These are phyloP conservation scores for Micromonas pusilla DNA, from an alignment of 139 green algal genomes.

Conservation along the genomic window DNA sequence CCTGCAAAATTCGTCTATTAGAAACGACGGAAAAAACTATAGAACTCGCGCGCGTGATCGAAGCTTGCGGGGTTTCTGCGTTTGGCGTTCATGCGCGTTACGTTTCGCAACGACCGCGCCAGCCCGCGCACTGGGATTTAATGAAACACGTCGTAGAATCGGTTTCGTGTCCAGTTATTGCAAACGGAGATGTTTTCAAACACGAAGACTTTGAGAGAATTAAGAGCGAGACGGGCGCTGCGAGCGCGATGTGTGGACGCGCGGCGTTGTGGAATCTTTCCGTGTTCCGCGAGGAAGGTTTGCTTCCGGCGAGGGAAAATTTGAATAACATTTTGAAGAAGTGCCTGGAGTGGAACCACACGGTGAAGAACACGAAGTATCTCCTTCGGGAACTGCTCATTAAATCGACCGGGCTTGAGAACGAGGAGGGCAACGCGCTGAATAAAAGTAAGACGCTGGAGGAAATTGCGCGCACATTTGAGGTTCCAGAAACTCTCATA, in stretches of 20 bases:
- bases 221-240: constrained; percentile 25
- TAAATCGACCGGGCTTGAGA: background rate
- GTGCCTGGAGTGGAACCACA: constrained; percentile 8
- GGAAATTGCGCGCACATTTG: background rate
- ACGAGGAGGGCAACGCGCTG: background rate
- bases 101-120: constrained; percentile 13
- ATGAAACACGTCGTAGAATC: constrained; percentile 10
- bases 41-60: constrained; percentile 31
- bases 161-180: constrained; percentile 32
- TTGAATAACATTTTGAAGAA: constrained; percentile 24
- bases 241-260: constrained; percentile 28
- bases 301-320: constrained; percentile 5
- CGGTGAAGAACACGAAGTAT: background rate
- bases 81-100: constrained; percentile 35
- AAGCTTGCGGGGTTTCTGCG: constrained; percentile 31
- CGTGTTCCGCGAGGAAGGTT: constrained; percentile 34
- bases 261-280: constrained; percentile 39
- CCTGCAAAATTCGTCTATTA: constrained; percentile 45
- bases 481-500: background rate
- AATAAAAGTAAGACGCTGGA: background rate
- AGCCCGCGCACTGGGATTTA: constrained; percentile 27
- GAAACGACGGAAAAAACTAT: constrained; percentile 24
- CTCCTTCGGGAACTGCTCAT: background rate
- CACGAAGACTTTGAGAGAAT: constrained; percentile 35
- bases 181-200: constrained; percentile 39